Conservation (phyloP, 768 basidiomycete species). For the Dentipellis sp. region DNA sequence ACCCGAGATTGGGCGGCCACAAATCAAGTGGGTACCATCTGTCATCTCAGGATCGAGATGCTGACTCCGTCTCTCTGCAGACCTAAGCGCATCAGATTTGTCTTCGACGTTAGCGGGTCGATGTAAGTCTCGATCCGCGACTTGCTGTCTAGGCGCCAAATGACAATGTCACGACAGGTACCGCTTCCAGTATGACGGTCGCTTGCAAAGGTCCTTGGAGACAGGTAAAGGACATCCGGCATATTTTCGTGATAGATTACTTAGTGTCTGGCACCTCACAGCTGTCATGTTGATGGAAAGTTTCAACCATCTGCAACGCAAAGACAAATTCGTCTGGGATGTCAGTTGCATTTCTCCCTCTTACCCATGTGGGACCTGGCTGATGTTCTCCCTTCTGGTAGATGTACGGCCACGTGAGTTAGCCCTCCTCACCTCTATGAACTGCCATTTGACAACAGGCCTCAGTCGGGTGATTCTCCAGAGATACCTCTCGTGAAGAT, state of each 20-base stretch:
- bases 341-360: slow-evolving; percentile 28
- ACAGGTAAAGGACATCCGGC: slow-evolving; percentile 34
- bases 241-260: not conserved
- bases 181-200: slow-evolving; percentile 66
- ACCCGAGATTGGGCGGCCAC: slow-evolving; percentile 57
- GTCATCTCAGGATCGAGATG: not conserved
- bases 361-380: not conserved
- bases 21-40: slow-evolving; percentile 43
- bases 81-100: slow-evolving; percentile 58
- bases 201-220: slow-evolving; percentile 53
- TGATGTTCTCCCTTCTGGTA: slow-evolving; percentile 15
- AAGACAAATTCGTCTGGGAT: slow-evolving; percentile 74
- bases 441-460: not conserved
- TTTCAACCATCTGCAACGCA: slow-evolving; percentile 49
- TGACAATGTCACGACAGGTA: slow-evolving; percentile 32
- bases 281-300: slow-evolving; percentile 74
- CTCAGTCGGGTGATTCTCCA: slow-evolving; percentile 54
- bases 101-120: slow-evolving; percentile 63
- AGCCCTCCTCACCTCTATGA: not conserved
- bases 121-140: slow-evolving; percentile 31
- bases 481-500: slow-evolving; percentile 44
- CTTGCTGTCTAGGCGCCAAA: not conserved
- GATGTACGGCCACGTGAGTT: slow-evolving; percentile 58
- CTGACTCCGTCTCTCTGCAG: slow-evolving; percentile 21
- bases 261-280: slow-evolving; percentile 15